Evolutionary conservation across 495 filamentous ascomycete genomes (phyloP).

Genomic region (Cercophora scortea): DNA sequence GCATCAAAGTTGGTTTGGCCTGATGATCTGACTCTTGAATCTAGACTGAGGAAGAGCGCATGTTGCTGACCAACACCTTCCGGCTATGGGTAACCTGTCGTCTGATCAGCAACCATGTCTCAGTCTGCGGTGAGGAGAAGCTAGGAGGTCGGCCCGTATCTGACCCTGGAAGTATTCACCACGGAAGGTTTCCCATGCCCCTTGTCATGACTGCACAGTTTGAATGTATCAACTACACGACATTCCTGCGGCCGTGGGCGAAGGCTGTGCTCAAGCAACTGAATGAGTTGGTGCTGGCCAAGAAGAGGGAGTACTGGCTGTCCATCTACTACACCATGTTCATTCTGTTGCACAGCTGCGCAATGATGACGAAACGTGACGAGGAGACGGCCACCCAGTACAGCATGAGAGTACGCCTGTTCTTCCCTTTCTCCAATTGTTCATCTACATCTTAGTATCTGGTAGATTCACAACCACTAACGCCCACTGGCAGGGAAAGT

Average conservation of each 20-base stretch:
- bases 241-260: conserved; percentile 16
- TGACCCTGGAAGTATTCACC: conserved; percentile 5
- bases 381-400: conserved; percentile 16
- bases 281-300: conserved; percentile 18
- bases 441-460: background rate
- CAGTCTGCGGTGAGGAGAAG: conserved; percentile 15
- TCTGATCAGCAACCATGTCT: conserved; percentile 16
- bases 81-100: conserved; percentile 20
- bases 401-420: conserved; percentile 7
- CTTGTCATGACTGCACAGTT: conserved; percentile 21
- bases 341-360: conserved; percentile 20
- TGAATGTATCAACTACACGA: conserved; percentile 21
- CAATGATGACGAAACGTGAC: conserved; percentile 18
- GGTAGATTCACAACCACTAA: too few relatives aligned
- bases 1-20: background rate
- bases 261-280: conserved; percentile 20
- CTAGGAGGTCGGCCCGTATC: conserved; percentile 11
- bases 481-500: conserved; percentile 1
- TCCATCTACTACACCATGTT: conserved; percentile 21
- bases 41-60: conserved; percentile 14
- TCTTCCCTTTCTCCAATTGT: too few relatives aligned
- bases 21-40: background rate
- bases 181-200: conserved; percentile 14
- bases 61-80: conserved; percentile 16
- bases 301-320: conserved; percentile 22